Evolutionary conservation across 495 filamentous ascomycete genomes (phyloP).

Genomic region (Acidiella bohemica): DNA sequence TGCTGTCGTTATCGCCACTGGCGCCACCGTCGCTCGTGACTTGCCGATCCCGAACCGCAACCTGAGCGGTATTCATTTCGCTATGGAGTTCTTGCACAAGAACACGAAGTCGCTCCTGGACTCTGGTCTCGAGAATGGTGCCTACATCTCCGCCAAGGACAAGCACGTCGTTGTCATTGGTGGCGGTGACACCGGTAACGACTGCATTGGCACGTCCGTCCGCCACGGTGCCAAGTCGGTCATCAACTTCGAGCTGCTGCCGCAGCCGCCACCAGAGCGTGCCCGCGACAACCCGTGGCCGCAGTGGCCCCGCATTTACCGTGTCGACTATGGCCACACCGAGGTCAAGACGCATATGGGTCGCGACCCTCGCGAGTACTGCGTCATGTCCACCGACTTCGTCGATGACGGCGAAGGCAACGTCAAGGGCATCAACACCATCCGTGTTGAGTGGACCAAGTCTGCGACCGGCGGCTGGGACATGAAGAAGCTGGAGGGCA

Average conservation of each 20-base stretch:
- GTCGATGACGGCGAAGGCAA: slow-evolving; percentile 79
- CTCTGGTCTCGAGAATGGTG: slow-evolving; percentile 69
- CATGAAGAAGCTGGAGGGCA: slow-evolving; percentile 95
- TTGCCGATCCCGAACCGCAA: slow-evolving; percentile 85
- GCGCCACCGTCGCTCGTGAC: slow-evolving; percentile 91
- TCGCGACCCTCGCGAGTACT: slow-evolving; percentile 94
- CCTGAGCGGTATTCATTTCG: slow-evolving; percentile 88
- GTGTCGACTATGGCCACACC: slow-evolving; percentile 91
- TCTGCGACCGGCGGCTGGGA: slow-evolving; percentile 86
- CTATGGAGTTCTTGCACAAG: slow-evolving; percentile 96
- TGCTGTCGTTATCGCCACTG: slow-evolving; percentile 90
- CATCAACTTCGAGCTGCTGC: slow-evolving; percentile 93
- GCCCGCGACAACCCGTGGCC: slow-evolving; percentile 98
- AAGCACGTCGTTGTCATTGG: slow-evolving; percentile 97
- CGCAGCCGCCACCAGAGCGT: slow-evolving; percentile 86
- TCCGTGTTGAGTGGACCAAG: slow-evolving; percentile 96
- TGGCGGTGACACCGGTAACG: slow-evolving; percentile 97
- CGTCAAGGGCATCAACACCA: slow-evolving; percentile 94
- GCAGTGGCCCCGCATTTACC: slow-evolving; percentile 98
- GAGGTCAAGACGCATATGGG: slow-evolving; percentile 97
- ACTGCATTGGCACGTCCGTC: slow-evolving; percentile 97
- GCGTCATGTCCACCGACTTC: slow-evolving; percentile 98
- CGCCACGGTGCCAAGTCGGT: slow-evolving; percentile 95
- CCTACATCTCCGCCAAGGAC: slow-evolving; percentile 92
- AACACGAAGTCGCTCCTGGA: slow-evolving; percentile 99